Conservation (phyloP, 192 early-diverging fungal species). For the Kappamyces sp. region DNA sequence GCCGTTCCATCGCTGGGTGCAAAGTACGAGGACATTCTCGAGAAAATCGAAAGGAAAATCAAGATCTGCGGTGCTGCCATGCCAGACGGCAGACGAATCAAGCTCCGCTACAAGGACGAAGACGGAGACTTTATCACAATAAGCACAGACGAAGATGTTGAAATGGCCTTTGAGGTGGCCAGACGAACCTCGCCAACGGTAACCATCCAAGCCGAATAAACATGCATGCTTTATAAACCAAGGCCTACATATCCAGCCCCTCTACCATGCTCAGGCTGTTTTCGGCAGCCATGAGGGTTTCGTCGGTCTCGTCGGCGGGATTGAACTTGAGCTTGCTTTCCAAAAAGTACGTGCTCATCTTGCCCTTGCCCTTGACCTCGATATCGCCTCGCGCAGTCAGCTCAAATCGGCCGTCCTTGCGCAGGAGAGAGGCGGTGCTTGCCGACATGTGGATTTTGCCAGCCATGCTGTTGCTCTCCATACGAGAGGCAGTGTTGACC, state of each 20-base stretch:
- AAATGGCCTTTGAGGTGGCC: constrained; percentile 74
- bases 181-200: constrained; percentile 1
- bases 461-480: constrained; percentile 27
- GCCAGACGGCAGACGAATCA: constrained; percentile 42
- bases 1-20: constrained; percentile 68
- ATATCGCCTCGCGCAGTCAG: constrained; percentile 22
- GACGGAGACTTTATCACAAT: constrained; percentile 86
- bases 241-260: no score
- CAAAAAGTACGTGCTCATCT: constrained; percentile 31
- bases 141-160: constrained; percentile 84
- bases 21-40: constrained; percentile 68
- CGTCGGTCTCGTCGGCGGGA: no score
- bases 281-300: no score
- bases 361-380: constrained; percentile 31
- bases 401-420: constrained; percentile 17
- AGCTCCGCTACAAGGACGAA: constrained; percentile 86
- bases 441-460: constrained; percentile 29
- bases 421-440: constrained; percentile 19
- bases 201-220: constrained; percentile 14
- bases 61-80: constrained; percentile 56
- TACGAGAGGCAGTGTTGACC: constrained; percentile 32
- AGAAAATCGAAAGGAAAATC: constrained; percentile 86
- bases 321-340: no score
- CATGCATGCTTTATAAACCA: no score
- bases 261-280: no score